Evolutionary conservation across 805 yeast genomes (phyloP).

Genomic region (Schizosaccharomyces osmophilus): DNA sequence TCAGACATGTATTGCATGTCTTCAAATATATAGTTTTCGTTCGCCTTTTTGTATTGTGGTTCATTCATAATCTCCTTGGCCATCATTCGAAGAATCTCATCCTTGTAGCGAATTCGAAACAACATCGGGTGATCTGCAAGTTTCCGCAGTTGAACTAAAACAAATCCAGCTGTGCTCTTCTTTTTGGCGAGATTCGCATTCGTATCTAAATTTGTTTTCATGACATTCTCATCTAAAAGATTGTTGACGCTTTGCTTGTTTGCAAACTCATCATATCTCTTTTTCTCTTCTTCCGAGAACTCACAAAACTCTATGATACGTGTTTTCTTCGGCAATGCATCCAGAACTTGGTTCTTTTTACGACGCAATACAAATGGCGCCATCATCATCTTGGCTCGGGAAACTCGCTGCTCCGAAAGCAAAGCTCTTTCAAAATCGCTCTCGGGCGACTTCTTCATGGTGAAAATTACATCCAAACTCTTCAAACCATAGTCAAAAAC

Average conservation of each 20-base stretch:
- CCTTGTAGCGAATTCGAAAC: conserved; percentile 42
- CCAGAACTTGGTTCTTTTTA: conserved; percentile 72
- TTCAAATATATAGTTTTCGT: conserved; percentile 51
- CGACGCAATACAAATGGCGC: conserved; percentile 87
- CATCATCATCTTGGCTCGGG: conserved; percentile 93
- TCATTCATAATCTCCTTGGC: conserved; percentile 56
- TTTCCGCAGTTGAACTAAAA: conserved; percentile 71
- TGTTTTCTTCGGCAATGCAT: conserved; percentile 60
- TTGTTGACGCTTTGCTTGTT: conserved; percentile 5
- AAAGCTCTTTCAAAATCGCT: conserved; percentile 30
- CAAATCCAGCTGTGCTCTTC: conserved; percentile 8
- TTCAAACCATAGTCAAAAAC: conserved; percentile 54
- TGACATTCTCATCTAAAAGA: conserved; percentile 4
- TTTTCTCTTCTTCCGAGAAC: conserved; percentile 26
- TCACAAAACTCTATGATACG: conserved; percentile 43
- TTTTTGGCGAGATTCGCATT: background rate
- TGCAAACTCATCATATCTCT: conserved; percentile 39
- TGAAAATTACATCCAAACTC: conserved; percentile 59
- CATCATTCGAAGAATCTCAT: conserved; percentile 36
- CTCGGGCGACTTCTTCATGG: conserved; percentile 28
- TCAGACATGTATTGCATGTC: conserved; percentile 93
- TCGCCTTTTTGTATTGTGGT: conserved; percentile 49
- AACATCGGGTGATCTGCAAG: conserved; percentile 81
- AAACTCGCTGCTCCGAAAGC: conserved; percentile 71
- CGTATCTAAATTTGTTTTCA: background rate